Base-by-base conservation (phyloP, 495 filamentous ascomycete genomes). In the Neurospora hispaniola region DNA sequence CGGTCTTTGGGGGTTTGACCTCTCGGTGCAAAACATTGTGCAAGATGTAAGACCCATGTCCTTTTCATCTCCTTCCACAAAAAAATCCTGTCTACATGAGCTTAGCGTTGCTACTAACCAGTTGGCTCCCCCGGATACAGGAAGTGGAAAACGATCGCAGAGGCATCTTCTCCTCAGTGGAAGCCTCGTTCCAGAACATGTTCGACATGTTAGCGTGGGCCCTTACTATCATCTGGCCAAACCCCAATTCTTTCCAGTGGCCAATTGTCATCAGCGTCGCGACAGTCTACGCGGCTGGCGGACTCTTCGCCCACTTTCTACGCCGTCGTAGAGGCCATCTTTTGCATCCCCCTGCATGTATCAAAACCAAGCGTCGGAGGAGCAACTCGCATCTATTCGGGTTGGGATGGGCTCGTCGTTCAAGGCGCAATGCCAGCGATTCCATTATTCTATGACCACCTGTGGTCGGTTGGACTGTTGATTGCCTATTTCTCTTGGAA, bases 1-100 rank as follows among this genome's bases (percentile, higher is more conserved):
- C 7, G 91, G 91, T 0, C 81, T 93, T 0, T 89, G 91, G 86
- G 88, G 90, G 0, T 92, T 89, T 73, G 91, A 93, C 76, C 80
- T 93, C 2, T 88, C 84, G 39, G 87, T 82, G 9, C 91, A 93
- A 75, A 83, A 84, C 66, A 84, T 92, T 14, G 82, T 93, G 0
- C 91, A 93, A 77, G 89, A 90, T 74, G 89, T 90, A 75, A 76
- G 84, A 14, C 35, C 20, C 18, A 38, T 4, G 4, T 70, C 39
- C 14, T 18, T 27, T 43, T 62, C 59, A 18, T 62, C 42, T 12
- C 16, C 12, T 40, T 71, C 40, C 4, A 54, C 5, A 23, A 23
- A 23, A 23, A 23, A 23, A 23, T 9, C 14, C 54, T 4, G 27
- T 35, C 23, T 18, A 18, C 3, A 0, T 2, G 27, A 62, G 27